Base-by-base conservation (phyloP, 305 asterid species). In the Fraxinus sp. region DNA sequence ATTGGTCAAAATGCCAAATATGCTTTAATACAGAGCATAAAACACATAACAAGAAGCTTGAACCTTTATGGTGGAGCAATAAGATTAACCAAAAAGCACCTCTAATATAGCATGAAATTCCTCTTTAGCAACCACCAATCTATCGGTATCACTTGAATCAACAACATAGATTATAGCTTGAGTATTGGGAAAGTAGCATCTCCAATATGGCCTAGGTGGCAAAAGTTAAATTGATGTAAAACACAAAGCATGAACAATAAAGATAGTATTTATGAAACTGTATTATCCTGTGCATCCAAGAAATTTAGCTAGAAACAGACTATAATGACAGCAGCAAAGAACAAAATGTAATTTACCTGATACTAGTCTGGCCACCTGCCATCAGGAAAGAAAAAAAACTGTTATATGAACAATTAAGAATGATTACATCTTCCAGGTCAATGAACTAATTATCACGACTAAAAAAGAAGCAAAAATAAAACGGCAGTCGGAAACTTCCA, bases 291-390 rank as follows among this genome's bases (percentile, higher is more conserved):
- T 71, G 24, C 44, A 32, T 71, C 44, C 24, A 30, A 71, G 76
- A 71, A 30, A 16, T 13, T 71, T 71, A 71, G 41, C 76, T 71
- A 71, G 44, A 71, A 22, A 59, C 74, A 68, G 74, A 30, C 37
- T 68, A 68, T 68, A 6, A 16, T 20, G 44, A 78, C 76, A 82
- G 22, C 72, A 82, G 71, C 72, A 79, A 46, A 78, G 64, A 39
- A 81, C 55, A 8, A 66, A 84, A 84, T 66, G 64, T 81, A 83
- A 80, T 79, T 81, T 90, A 95, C 99, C 99, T 91, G 92, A 95
- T 95, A 87, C 98, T 95, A 74, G 99, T 95, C 91, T 94, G 98
- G 26, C 99, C 99, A 83, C 99, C 99, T 95, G 94, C 86, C 81
- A 93, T 84, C 52, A 80, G 76, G 64, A 59, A 85, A 84, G 72